These are phyloP conservation scores for Xerocomus spinulosus DNA, from an alignment of 768 basidiomycete species.

Conservation along the genomic window DNA sequence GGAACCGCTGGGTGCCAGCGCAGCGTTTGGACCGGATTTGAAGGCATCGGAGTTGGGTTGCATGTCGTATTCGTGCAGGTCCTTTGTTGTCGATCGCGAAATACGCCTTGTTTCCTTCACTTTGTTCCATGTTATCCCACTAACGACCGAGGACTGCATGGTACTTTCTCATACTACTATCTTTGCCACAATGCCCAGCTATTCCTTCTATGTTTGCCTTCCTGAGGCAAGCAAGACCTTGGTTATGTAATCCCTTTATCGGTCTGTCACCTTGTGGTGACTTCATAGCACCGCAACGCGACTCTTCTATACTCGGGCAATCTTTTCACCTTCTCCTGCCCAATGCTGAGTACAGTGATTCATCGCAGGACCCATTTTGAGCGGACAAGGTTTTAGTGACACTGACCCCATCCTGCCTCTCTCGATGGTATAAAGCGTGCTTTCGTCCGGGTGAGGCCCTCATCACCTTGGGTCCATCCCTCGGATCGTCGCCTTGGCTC, in stretches of 20 bases:
- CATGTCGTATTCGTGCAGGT: no score
- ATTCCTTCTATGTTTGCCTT: not conserved
- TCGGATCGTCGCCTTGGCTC: not conserved
- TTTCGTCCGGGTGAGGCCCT: not conserved
- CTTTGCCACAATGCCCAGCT: not conserved
- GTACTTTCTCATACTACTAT: not conserved
- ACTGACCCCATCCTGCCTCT: not conserved
- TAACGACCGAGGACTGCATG: not conserved
- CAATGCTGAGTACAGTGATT: no score
- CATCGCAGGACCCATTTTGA: not conserved
- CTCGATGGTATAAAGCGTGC: constrained; percentile 18
- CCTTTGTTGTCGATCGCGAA: no score
- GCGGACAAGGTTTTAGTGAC: not conserved
- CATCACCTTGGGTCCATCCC: not conserved
- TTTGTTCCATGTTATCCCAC: no score
- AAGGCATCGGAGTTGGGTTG: no score
- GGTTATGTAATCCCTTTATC: no score
- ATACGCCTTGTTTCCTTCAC: no score
- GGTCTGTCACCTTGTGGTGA: no score
- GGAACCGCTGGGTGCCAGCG: no score
- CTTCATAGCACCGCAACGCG: not conserved
- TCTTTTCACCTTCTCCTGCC: not conserved
- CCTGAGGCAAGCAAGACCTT: not conserved
- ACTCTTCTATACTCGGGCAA: not conserved
- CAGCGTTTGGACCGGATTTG: no score